A percentile compares a stretch with the other conserved stretches of the same genome.
Evolutionary conservation across 2,329 filamentous ascomycete genomes (phyloP).

Genomic region (Xylaria sp.): DNA sequence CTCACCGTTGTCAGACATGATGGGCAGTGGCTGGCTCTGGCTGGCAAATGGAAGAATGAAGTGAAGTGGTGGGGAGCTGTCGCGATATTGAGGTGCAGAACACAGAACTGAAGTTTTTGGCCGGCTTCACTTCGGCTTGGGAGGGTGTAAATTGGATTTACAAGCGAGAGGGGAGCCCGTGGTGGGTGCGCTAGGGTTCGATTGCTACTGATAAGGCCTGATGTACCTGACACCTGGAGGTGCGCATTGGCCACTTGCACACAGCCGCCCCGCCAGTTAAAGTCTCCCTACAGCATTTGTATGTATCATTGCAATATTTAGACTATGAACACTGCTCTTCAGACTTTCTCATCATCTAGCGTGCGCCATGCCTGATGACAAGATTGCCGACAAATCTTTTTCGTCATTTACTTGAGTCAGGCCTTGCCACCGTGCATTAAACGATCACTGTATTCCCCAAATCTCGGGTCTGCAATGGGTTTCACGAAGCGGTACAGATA

Average conservation of each 20-base stretch:
- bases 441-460: background rate
- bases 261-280: background rate
- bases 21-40: conserved; percentile 51
- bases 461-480: background rate
- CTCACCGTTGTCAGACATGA: conserved; percentile 84
- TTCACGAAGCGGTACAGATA: background rate
- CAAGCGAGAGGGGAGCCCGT: conserved; percentile 37
- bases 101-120: conserved; percentile 46
- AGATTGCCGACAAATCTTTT: too few relatives aligned
- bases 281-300: too few relatives aligned
- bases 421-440: background rate
- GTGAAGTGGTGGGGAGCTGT: conserved; percentile 48
- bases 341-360: background rate
- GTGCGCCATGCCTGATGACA: background rate
- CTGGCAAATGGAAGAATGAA: conserved; percentile 38
- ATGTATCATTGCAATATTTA: background rate
- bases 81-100: conserved; percentile 47
- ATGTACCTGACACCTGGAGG: background rate
- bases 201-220: conserved; percentile 16
- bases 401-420: background rate
- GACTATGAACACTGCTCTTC: background rate
- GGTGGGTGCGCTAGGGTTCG: conserved; percentile 41
- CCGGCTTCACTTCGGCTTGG: conserved; percentile 41
- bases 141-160: conserved; percentile 37
- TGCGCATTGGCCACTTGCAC: conserved; percentile 9